Evolutionary conservation across 768 basidiomycete genomes (phyloP).

Genomic region (Mycena kentingensis): DNA sequence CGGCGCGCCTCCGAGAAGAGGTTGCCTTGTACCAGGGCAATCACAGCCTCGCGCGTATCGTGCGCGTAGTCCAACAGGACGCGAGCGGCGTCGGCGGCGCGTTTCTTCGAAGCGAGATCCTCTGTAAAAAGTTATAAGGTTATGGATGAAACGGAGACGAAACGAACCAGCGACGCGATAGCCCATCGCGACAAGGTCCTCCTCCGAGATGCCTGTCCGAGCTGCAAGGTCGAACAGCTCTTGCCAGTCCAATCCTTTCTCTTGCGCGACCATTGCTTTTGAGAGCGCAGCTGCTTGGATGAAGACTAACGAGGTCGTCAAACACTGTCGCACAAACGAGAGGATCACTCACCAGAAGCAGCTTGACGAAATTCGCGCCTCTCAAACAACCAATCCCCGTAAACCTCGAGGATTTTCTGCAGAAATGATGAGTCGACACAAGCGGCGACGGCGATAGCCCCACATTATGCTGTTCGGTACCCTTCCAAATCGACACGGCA

Average conservation of each 20-base stretch:
- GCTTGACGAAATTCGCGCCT: conserved; percentile 81
- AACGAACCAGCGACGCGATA: conserved; percentile 78
- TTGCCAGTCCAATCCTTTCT: conserved; percentile 87
- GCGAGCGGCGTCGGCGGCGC: conserved; percentile 75
- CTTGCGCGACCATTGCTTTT: conserved; percentile 87
- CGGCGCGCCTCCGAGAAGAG: conserved; percentile 88
- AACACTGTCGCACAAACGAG: conserved; percentile 1
- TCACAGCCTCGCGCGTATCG: conserved; percentile 76
- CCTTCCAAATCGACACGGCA: conserved; percentile 76
- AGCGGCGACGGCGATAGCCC: too few relatives aligned
- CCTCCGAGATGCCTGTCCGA: conserved; percentile 47
- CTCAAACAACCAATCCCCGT: conserved; percentile 88
- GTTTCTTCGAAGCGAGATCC: conserved; percentile 78
- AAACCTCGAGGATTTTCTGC: conserved; percentile 69
- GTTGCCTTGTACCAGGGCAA: conserved; percentile 77
- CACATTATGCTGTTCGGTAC: conserved; percentile 66
- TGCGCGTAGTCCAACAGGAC: conserved; percentile 83
- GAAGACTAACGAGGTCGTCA: conserved; percentile 59
- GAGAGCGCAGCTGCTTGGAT: conserved; percentile 58
- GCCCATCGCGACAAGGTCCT: conserved; percentile 65
- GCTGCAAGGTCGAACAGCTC: conserved; percentile 84
- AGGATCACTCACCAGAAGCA: conserved; percentile 65
- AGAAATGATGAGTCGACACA: not conserved
- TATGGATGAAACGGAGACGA: not conserved
- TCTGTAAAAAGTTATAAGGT: conserved; percentile 48